Evolutionary conservation across 2,329 filamentous ascomycete species (phyloP).

Genomic region (Monilinia vaccinii-corymbosi): DNA sequence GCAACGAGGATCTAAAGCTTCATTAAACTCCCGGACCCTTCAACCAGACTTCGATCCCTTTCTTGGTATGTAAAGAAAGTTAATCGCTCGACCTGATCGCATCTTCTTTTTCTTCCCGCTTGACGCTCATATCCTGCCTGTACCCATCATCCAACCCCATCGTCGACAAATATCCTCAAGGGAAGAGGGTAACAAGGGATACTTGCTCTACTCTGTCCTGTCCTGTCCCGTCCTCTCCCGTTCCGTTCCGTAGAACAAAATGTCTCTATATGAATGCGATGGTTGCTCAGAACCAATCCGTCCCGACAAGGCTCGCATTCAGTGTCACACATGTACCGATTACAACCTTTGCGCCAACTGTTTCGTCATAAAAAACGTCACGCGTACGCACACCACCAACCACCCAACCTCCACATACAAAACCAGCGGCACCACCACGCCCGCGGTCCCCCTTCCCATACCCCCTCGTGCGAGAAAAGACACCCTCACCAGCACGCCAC

Average conservation of each 20-base stretch:
- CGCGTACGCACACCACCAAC: slow-evolving; percentile 9
- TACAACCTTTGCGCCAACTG: slow-evolving; percentile 25
- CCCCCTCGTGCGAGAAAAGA: slow-evolving; percentile 8
- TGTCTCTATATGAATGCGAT: slow-evolving; percentile 7
- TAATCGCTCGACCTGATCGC: background rate
- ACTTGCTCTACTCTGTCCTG: too few species aligned
- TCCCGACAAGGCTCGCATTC: slow-evolving; percentile 2
- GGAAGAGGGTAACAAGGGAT: too few species aligned
- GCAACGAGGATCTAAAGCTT: background rate
- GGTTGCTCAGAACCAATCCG: slow-evolving; percentile 3
- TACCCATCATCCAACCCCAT: background rate
- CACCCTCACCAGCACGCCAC: background rate
- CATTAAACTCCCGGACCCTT: background rate
- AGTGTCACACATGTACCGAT: slow-evolving; percentile 3
- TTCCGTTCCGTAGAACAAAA: background rate
- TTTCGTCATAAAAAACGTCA: slow-evolving; percentile 19
- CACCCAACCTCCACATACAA: slow-evolving; percentile 16
- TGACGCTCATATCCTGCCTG: background rate
- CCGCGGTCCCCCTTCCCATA: slow-evolving; percentile 13
- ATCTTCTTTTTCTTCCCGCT: background rate
- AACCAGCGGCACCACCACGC: slow-evolving; percentile 12
- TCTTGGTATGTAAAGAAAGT: background rate
- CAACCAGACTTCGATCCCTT: background rate
- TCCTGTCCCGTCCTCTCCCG: too few species aligned
- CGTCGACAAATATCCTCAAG: background rate